These are phyloP conservation scores for Ganoderma boninense DNA, from an alignment of 1,284 basidiomycete species.

Conservation along the genomic window DNA sequence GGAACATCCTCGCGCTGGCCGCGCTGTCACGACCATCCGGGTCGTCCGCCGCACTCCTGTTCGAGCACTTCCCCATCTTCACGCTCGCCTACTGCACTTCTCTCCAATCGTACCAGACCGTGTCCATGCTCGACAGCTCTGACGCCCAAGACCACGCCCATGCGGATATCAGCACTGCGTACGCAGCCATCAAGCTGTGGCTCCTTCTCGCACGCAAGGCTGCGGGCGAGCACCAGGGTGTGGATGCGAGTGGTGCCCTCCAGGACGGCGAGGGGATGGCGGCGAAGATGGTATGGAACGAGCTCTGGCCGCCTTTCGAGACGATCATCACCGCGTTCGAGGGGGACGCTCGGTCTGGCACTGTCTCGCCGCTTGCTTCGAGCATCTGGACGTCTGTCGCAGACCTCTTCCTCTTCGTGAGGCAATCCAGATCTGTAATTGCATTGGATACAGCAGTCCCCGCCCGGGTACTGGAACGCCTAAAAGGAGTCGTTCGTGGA, in stretches of 20 bases:
- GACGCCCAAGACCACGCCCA: slow-evolving; percentile 49
- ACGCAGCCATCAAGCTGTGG: slow-evolving; percentile 75
- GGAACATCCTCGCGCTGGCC: slow-evolving; percentile 68
- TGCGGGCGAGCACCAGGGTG: slow-evolving; percentile 15
- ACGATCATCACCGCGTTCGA: slow-evolving; percentile 58
- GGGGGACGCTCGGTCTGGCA: slow-evolving; percentile 52
- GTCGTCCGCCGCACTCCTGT: slow-evolving; percentile 52
- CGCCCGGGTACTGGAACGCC: slow-evolving; percentile 55
- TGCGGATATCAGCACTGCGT: slow-evolving; percentile 70
- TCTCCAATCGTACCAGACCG: slow-evolving; percentile 40
- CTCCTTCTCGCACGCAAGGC: slow-evolving; percentile 60
- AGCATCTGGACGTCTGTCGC: slow-evolving; percentile 67
- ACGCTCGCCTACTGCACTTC: slow-evolving; percentile 54
- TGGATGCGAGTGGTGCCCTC: slow-evolving; percentile 14
- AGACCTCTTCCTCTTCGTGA: slow-evolving; percentile 70
- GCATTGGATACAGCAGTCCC: slow-evolving; percentile 61
- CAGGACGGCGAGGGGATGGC: slow-evolving; percentile 44
- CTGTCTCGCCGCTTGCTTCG: slow-evolving; percentile 60
- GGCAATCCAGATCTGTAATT: slow-evolving; percentile 61
- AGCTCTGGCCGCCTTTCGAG: slow-evolving; percentile 76
- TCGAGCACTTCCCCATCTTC: slow-evolving; percentile 59
- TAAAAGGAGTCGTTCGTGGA: slow-evolving; percentile 53
- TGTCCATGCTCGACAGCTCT: slow-evolving; percentile 36
- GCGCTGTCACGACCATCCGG: slow-evolving; percentile 54
- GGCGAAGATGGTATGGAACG: slow-evolving; percentile 68